Evolutionary conservation across 352 stramenopile species (phyloP), one percentile per base, ranked within the genome.

Genomic region (Elongisporangium undulatum): DNA sequence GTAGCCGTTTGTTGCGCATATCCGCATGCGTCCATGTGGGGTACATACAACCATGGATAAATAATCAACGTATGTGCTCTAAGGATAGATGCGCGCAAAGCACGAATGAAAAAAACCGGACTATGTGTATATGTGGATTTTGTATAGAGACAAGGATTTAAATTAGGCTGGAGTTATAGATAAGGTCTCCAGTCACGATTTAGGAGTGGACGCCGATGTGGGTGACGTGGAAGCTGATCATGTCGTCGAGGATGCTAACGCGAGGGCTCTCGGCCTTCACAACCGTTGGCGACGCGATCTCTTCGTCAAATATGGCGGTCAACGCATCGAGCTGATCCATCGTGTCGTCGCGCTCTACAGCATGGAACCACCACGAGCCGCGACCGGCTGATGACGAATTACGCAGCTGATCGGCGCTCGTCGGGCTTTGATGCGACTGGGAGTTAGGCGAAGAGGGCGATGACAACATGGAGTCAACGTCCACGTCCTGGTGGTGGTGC

Each of bases 221-320:
- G 56, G 57, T 59, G 53, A 79, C 67, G 51, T 81, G 69, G 56
- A 79, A 81, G 62, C 63, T 71, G 38, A 81, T 68, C 62, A 81
- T 77, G 22, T 78, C 69, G 53, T 81, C 72, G 19, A 81, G 49
- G 22, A 81, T 34, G 48, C 69, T 76, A 9, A 56, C 20, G 49
- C 57, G 57, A 41, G 29, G 29, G 8, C 5, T 41, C 29, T 41
- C 29, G 21, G 15, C 41, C 19, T 34, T 22, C 26, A 45, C n/a
- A 19, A 19, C 0, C 29, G n/a, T 49, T n/a, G 21, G 48, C 3
- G 21, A 12, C 56, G 48, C 3, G 13, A 26, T 38, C 49, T 50
- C 48, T 38, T 55, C 72, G 24, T 78, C 67, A 22, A 79, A 81
- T 24, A 79, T 75, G 51, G 68, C 70, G 10, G 68, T 68, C 21